These are phyloP conservation scores for Lentinula sp. DNA, from an alignment of 768 basidiomycete species.

Conservation along the genomic window DNA sequence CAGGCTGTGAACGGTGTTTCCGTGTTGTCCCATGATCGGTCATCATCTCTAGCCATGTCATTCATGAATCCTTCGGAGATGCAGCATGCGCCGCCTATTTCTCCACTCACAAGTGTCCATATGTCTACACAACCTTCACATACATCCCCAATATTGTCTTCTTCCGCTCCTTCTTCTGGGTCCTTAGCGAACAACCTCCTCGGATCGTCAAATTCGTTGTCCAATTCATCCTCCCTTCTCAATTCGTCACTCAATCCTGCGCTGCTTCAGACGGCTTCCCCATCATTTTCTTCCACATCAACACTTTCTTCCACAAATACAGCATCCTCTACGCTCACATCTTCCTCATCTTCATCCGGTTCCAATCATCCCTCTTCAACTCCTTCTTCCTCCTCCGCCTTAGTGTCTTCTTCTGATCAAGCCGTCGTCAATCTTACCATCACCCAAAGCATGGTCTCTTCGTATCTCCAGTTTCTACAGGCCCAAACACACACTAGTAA, in stretches of 20 bases:
- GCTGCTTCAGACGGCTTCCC: not conserved
- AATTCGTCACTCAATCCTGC: constrained; percentile 1
- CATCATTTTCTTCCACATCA: constrained; percentile 9
- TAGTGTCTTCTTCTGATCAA: constrained; percentile 27
- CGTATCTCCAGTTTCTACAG: constrained; percentile 56
- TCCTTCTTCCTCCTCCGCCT: not conserved
- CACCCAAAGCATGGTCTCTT: constrained; percentile 50
- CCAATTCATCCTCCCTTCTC: not conserved
- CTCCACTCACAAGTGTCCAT: constrained; percentile 1
- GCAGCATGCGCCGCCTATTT: constrained; percentile 1
- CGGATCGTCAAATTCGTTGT: not conserved
- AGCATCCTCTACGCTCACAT: constrained; percentile 13
- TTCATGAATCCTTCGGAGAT: constrained; percentile 1
- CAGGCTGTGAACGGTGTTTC: constrained; percentile 23
- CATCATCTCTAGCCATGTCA: not conserved
- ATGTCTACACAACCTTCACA: not conserved
- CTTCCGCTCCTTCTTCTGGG: constrained; percentile 8
- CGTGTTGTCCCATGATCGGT: constrained; percentile 24
- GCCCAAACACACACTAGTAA: constrained; percentile 65
- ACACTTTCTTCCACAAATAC: constrained; percentile 13
- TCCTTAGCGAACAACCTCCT: constrained; percentile 1
- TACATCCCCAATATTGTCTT: constrained; percentile 1
- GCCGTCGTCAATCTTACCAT: constrained; percentile 43
- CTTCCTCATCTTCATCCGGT: constrained; percentile 10
- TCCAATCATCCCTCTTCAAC: not conserved